These are phyloP conservation scores for Ananas comosus DNA, from an alignment of 176 grass and related monocot species.

Conservation along the genomic window DNA sequence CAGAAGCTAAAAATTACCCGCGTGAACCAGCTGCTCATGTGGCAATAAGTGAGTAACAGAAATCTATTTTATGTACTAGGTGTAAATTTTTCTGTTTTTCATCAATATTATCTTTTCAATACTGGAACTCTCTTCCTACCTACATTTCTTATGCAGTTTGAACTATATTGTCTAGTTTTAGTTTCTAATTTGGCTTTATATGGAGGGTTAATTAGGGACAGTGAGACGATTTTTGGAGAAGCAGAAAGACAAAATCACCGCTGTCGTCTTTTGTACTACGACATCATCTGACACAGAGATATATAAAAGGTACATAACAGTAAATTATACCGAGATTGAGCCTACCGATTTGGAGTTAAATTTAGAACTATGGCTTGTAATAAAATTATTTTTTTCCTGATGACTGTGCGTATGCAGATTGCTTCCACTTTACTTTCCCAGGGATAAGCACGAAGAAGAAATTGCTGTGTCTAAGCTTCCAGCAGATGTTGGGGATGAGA, in stretches of 20 bases:
- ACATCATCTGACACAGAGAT: constrained; percentile 87
- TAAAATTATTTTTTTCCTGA: not conserved
- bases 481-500: constrained; percentile 97
- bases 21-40: constrained; percentile 96
- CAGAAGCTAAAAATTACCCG: constrained; percentile 87
- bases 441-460: constrained; percentile 93
- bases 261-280: constrained; percentile 83
- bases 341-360: not conserved
- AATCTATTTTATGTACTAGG: constrained; percentile 6
- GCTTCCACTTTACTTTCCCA: constrained; percentile 91
- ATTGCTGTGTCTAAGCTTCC: constrained; percentile 75
- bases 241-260: constrained; percentile 77
- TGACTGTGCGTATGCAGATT: constrained; percentile 35
- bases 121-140: not conserved
- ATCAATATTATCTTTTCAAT: not conserved
- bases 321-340: not conserved
- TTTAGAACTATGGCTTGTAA: not conserved
- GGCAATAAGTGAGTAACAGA: constrained; percentile 78
- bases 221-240: constrained; percentile 91
- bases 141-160: not conserved
- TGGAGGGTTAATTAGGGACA: constrained; percentile 50
- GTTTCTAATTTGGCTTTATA: not conserved
- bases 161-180: constrained; percentile 17
- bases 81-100: not conserved
- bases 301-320: constrained; percentile 59